Evolutionary conservation across 306 rosid species (phyloP).

Genomic region (Cyclanthera cordifolia): DNA sequence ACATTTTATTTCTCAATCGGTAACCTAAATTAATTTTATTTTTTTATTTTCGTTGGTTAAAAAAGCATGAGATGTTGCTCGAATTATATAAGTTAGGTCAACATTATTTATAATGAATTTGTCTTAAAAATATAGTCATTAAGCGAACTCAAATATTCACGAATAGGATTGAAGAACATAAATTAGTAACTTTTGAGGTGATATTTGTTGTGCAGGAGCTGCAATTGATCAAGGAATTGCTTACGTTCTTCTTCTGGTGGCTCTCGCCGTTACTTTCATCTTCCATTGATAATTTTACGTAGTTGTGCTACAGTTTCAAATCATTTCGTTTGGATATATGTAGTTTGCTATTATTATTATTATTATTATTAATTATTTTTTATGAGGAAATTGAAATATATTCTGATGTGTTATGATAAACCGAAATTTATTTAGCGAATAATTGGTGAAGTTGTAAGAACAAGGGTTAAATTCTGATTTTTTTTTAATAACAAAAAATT

Average conservation of each 20-base stretch:
- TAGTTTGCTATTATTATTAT: background rate
- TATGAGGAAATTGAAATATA: background rate
- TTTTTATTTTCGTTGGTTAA: no score
- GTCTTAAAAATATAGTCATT: no score
- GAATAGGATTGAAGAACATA: background rate
- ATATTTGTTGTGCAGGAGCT: background rate
- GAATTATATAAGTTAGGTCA: no score
- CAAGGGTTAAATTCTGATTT: background rate
- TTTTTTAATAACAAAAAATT: no score
- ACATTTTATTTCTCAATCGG: no score
- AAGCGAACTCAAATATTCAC: no score
- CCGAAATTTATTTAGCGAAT: no score
- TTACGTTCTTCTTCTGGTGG: conserved; percentile 11
- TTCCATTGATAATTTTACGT: background rate
- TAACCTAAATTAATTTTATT: no score
- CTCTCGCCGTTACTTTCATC: conserved; percentile 1
- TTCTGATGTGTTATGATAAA: background rate
- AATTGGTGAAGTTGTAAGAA: background rate
- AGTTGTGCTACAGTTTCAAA: background rate
- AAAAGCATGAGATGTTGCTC: no score
- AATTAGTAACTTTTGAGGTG: background rate
- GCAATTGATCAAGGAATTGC: conserved; percentile 15
- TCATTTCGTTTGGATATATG: background rate
- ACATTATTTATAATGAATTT: no score
- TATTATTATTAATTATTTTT: background rate